phyloP scores from a whole-genome alignment of 208 protist species.

The Trypanosoma brucei region DNA sequence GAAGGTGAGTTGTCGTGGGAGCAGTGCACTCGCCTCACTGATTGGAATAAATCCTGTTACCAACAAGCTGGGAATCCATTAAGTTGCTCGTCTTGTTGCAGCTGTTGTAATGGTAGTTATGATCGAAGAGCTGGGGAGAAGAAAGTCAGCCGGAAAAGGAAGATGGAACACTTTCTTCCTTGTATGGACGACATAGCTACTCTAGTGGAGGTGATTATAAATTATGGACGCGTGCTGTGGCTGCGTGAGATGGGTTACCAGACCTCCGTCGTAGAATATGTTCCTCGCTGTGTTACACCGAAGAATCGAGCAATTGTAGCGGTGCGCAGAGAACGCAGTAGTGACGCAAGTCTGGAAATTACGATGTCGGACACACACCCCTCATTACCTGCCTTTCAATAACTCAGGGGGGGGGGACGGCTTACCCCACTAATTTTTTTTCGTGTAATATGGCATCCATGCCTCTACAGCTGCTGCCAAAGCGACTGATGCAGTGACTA shows the following conservation, averaged over 20 bases:
- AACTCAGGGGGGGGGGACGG: no score
- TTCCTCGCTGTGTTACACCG: constrained; percentile 66
- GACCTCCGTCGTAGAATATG: constrained; percentile 46
- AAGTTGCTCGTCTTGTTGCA: neutral
- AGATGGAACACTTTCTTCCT: constrained; percentile 31
- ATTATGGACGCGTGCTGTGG: constrained; percentile 62
- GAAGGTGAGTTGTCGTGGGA: constrained; percentile 25
- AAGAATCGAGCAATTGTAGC: constrained; percentile 81
- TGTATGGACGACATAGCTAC: constrained; percentile 45
- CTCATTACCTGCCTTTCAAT: no score
- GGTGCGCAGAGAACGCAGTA: constrained; percentile 14
- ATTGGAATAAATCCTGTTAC: constrained; percentile 55
- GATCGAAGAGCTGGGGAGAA: no score
- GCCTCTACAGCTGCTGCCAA: no score
- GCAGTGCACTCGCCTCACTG: constrained; percentile 46
- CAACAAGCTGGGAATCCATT: constrained; percentile 1
- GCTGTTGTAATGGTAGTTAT: no score
- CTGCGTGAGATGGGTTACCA: constrained; percentile 46
- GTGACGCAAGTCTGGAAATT: neutral
- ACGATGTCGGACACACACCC: no score
- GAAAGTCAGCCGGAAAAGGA: constrained; percentile 21
- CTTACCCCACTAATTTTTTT: no score
- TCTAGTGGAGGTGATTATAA: constrained; percentile 51
- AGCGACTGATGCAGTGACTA: no score
- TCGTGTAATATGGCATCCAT: no score